A percentile compares a stretch with the other conserved stretches of the same genome.
Evolutionary conservation across 2,329 filamentous ascomycete genomes (phyloP).

Genomic region (Penicillium crustosum): DNA sequence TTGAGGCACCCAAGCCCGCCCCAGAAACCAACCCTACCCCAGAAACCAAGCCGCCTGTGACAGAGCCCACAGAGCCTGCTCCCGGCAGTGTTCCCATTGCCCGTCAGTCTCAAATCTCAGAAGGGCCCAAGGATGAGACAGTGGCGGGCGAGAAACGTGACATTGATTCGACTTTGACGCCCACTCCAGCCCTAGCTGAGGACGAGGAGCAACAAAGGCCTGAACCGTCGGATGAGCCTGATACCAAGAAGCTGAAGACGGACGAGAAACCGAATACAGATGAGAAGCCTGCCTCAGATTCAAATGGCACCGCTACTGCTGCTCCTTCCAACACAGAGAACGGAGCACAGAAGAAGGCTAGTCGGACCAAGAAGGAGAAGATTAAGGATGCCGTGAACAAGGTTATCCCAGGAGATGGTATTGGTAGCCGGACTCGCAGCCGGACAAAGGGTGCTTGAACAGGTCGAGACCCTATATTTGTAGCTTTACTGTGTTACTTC

Average conservation of each 20-base stretch:
- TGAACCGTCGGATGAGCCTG: conserved; percentile 21
- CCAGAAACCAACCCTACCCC: conserved; percentile 15
- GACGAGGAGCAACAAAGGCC: conserved; percentile 18
- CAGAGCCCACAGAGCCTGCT: conserved; percentile 4
- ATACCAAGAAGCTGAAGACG: conserved; percentile 40
- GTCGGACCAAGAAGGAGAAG: conserved; percentile 35
- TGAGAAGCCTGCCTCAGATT: not conserved
- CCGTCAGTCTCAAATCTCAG: conserved; percentile 9
- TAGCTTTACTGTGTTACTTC: not conserved
- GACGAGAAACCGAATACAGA: conserved; percentile 27
- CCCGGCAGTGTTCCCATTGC: conserved; percentile 9
- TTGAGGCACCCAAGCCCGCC: conserved; percentile 7
- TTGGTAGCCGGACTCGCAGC: conserved; percentile 42
- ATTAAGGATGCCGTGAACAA: conserved; percentile 30
- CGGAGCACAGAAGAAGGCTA: conserved; percentile 32
- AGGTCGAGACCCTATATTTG: not conserved
- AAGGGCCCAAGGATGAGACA: conserved; percentile 10
- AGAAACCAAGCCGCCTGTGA: conserved; percentile 10
- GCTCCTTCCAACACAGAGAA: conserved; percentile 17
- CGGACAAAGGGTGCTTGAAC: conserved; percentile 33
- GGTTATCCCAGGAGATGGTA: conserved; percentile 32
- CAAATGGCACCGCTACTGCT: conserved; percentile 17
- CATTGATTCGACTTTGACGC: conserved; percentile 15
- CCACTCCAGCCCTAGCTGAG: not conserved
- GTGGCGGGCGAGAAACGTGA: conserved; percentile 22